Evolutionary conservation across 352 stramenopile species (phyloP), one percentile per base, ranked within the genome.

Genomic region (Phytophthora citrophthora): DNA sequence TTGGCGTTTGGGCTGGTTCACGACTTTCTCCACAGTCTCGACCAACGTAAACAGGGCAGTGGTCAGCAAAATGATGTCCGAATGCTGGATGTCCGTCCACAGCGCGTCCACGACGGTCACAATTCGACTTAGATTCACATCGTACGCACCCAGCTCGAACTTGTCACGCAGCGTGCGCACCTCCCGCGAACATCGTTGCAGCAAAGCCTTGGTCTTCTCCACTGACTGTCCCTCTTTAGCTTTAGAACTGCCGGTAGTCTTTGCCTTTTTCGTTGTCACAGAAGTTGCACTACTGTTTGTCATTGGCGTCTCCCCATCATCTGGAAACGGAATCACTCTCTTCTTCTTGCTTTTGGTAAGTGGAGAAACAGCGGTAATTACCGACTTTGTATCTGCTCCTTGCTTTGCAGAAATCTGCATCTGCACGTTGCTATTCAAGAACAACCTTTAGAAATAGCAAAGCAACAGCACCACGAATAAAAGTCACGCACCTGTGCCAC

Each of bases 71-170:
- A 64, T 50, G 29, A 80, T 45, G 10, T 84, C 76, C 1, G 73
- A 66, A 38, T 70, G 56, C 23, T 74, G 67, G 38, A 88, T 50
- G 9, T 66, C 58, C 9, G 41, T 20, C 59, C 72, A 81, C 40
- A 91, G 50, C 10, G 65, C 77, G 40, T 80, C 66, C 40, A 85
- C 68, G n/a, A 86, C 56, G 1, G 73, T 75, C 11, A 85, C 77
- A 43, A 80, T 61, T 12, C 74, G 67, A 54, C 70, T 85, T 24
- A 91, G 54, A 20, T 67, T 77, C 45, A 64, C 52, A 31, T 87
- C 75, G 36, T 74, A 87, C 9, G 67, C 58, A 5, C 55, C 61
- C 24, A 81, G 47, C 10, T 77, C 54, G 48, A 87, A 87, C 53
- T 74, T 70, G 36, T 79, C 72, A 45, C 70, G 61, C 34, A 83